phyloP scores from a whole-genome alignment of 352 stramenopile genomes.

The Sclerospora graminicola region DNA sequence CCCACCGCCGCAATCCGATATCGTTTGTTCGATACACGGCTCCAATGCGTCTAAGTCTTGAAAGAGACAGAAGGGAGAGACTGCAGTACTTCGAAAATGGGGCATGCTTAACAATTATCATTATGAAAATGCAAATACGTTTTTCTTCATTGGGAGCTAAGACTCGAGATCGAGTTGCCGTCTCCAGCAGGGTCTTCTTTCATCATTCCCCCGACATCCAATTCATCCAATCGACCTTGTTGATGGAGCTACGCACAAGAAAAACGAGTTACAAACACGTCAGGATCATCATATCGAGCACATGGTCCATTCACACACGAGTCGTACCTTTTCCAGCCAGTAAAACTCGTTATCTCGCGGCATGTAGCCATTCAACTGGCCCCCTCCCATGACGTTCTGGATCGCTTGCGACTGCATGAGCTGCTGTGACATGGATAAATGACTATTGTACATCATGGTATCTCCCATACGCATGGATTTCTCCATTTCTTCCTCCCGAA shows the following conservation, averaged over 20 bases:
- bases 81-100: no score
- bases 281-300: neutral
- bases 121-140: slow-evolving; percentile 13
- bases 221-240: slow-evolving; percentile 34
- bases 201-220: slow-evolving; percentile 27
- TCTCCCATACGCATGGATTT: slow-evolving; percentile 80
- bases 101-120: no score
- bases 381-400: slow-evolving; percentile 52
- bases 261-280: neutral
- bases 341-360: slow-evolving; percentile 82
- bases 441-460: slow-evolving; percentile 67
- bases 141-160: slow-evolving; percentile 22
- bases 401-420: slow-evolving; percentile 84
- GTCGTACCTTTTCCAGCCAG: slow-evolving; percentile 76
- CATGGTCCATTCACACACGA: neutral
- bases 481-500: slow-evolving; percentile 80
- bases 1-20: slow-evolving; percentile 34
- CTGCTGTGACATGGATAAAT: slow-evolving; percentile 79
- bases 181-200: slow-evolving; percentile 23
- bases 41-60: slow-evolving; percentile 22
- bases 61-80: no score
- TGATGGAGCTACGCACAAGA: slow-evolving; percentile 40
- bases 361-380: slow-evolving; percentile 34
- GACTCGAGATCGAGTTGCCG: slow-evolving; percentile 43
- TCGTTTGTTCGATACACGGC: slow-evolving; percentile 55